Conservation (phyloP, 345 rosid species). For the Arabidopsis arenosa region DNA sequence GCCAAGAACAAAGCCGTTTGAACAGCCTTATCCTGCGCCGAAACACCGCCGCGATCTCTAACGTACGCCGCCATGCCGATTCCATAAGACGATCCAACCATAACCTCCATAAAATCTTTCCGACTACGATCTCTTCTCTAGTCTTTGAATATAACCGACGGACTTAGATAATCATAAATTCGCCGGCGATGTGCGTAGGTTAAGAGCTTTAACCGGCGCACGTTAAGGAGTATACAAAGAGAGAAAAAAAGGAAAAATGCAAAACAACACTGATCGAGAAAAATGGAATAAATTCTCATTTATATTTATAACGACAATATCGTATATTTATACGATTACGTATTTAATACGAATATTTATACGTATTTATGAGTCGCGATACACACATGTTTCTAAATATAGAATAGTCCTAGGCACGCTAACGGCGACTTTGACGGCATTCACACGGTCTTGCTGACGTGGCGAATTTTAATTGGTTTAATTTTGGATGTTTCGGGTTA, state of each 20-base stretch:
- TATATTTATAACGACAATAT: conserved; percentile 31
- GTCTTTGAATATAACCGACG: background rate
- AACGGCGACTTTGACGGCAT: conserved; percentile 39
- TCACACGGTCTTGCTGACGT: conserved; percentile 39
- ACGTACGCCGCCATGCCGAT: conserved; percentile 52
- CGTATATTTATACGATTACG: conserved; percentile 31
- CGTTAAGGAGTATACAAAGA: conserved; percentile 13
- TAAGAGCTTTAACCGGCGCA: conserved; percentile 27
- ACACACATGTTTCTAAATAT: conserved; percentile 30
- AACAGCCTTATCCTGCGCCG: conserved; percentile 47
- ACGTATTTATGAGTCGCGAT: conserved; percentile 5
- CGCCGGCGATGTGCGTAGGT: conserved; percentile 27
- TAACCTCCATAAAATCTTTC: conserved; percentile 54
- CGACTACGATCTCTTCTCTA: conserved; percentile 5
- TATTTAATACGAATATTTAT: conserved; percentile 9
- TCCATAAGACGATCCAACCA: conserved; percentile 56
- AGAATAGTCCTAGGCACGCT: conserved; percentile 39
- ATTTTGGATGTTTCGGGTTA: conserved; percentile 11
- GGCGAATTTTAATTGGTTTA: background rate
- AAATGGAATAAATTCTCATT: conserved; percentile 28
- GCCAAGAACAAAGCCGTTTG: conserved; percentile 43
- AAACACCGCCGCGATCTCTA: conserved; percentile 44
- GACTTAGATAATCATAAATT: background rate
- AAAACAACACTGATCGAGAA: conserved; percentile 32
- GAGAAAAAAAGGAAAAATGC: background rate